Percentiles rank a stretch among this genome's conserved stretches.
Evolutionary conservation across 2,329 filamentous ascomycete species (phyloP).

Genomic region (Penicillium sp.): DNA sequence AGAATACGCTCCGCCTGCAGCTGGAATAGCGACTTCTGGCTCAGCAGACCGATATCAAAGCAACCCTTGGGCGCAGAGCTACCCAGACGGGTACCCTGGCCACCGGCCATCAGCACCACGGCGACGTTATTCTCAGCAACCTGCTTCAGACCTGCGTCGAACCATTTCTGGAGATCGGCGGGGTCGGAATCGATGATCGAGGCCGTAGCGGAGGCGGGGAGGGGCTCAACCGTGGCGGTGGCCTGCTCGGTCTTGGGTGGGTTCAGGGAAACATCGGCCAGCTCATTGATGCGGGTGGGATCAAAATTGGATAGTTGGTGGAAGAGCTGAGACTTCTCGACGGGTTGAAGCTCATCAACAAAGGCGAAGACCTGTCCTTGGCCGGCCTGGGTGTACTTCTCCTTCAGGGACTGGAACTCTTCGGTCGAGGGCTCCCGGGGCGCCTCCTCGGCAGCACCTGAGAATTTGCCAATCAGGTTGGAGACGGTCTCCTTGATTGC

Average conservation of each 20-base stretch:
- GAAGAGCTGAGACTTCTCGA: constrained; percentile 77
- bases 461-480: constrained; percentile 51
- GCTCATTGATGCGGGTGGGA: constrained; percentile 81
- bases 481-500: constrained; percentile 48
- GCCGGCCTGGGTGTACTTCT: constrained; percentile 71
- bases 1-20: constrained; percentile 93
- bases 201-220: constrained; percentile 81
- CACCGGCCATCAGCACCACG: constrained; percentile 95
- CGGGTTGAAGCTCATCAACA: constrained; percentile 73
- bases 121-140: constrained; percentile 70
- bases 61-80: constrained; percentile 97
- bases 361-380: constrained; percentile 86
- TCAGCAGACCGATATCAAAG: constrained; percentile 93
- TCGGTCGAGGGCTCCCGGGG: constrained; percentile 60
- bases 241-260: constrained; percentile 62
- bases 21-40: constrained; percentile 93
- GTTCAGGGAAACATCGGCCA: constrained; percentile 79
- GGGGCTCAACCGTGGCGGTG: constrained; percentile 70
- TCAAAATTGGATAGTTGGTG: constrained; percentile 80
- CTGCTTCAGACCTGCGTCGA: constrained; percentile 66
- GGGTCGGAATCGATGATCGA: constrained; percentile 87
- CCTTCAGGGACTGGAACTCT: constrained; percentile 66
- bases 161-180: constrained; percentile 80
- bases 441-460: constrained; percentile 39
- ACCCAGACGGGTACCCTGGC: constrained; percentile 90